Base-by-base conservation (phyloP, 169 alveolate genomes). In the Cryptosporidium tyzzeri region DNA sequence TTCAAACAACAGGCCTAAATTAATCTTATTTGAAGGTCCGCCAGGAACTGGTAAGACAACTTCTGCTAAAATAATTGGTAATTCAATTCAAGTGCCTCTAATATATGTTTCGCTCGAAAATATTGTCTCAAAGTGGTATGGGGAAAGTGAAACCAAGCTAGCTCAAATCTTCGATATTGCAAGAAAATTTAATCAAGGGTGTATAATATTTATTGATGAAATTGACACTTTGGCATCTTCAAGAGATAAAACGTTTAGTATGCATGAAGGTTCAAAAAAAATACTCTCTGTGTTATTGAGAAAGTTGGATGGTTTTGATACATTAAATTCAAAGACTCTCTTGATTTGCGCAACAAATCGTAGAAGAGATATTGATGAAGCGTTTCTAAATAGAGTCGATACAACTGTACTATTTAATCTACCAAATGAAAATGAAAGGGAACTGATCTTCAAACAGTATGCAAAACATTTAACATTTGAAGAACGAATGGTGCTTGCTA, bases 11-110 rank as follows among this genome's bases (percentile, higher is more conserved):
- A 91, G 97, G 69, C 97, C 98, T 23, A 94, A 93, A 70, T 95
- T 96, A 29, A 95, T 96, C 4, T 85, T 96, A 26, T 96, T 96
- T 85, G 98, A 96, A 91, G 98, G 98, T 0, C 98, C 98, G 33
- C 98, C 98, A 45, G 98, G 98, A 18, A 95, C 97, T 65, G 98
- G 98, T 1, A 96, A 96, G 75, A 96, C 98, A 21, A 94, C 98
- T n/a, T 92, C 96, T n/a, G 98, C 98, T 8, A 94, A 94, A 75
- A 94, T 95, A 58, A 95, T 95, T 6, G 93, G 97, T 35, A 68
- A 93, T 29, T 84, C 94, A 69, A 95, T 95, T 31, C 85, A 93
- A 29, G 92, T 95, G 9, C 98, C 98, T 1, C 68, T 96, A 51
- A 93, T 96, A 31, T 96, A 96, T 86, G 93, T 96, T 89, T 96